phyloP scores from a whole-genome alignment of 352 stramenopile genomes.

The Paralagenidium karlingii region DNA sequence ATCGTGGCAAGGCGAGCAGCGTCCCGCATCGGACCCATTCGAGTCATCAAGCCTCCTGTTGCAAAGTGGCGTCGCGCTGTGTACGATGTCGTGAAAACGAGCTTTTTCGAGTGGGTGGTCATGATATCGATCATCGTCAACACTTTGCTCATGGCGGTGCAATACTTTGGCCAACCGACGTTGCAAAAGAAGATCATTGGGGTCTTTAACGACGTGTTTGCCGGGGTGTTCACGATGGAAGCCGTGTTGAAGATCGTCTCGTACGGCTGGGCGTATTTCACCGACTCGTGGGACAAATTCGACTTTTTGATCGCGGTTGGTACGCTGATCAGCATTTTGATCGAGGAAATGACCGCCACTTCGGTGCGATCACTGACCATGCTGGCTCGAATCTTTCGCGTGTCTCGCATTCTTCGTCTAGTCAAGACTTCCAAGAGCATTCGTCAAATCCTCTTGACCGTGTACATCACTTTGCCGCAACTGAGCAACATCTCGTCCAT shows the following conservation, averaged over 20 bases:
- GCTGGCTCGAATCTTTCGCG: constrained; percentile 84
- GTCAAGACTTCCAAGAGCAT: constrained; percentile 83
- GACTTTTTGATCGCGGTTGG: constrained; percentile 75
- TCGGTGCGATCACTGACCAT: constrained; percentile 69
- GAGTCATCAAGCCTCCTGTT: constrained; percentile 34
- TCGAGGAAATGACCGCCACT: constrained; percentile 35
- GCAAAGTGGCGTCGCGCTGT: constrained; percentile 29
- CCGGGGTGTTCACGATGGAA: constrained; percentile 81
- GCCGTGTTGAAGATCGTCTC: constrained; percentile 78
- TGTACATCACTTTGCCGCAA: constrained; percentile 81
- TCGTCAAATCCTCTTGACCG: constrained; percentile 81
- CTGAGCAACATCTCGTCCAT: constrained; percentile 87
- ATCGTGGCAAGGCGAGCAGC: constrained; percentile 66
- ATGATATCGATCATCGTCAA: constrained; percentile 86
- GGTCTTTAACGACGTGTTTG: constrained; percentile 79
- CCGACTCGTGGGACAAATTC: constrained; percentile 81
- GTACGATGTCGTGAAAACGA: constrained; percentile 53
- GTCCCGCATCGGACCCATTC: constrained; percentile 46
- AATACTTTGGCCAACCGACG: constrained; percentile 74
- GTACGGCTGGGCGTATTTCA: constrained; percentile 71
- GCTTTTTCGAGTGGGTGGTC: constrained; percentile 81
- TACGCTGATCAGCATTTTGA: constrained; percentile 43
- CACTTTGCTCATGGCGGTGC: constrained; percentile 77
- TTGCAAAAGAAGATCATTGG: constrained; percentile 38
- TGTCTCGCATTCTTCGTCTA: constrained; percentile 74